Conservation (phyloP, 148 eudicot species). For the Gaultheria prostrata region DNA sequence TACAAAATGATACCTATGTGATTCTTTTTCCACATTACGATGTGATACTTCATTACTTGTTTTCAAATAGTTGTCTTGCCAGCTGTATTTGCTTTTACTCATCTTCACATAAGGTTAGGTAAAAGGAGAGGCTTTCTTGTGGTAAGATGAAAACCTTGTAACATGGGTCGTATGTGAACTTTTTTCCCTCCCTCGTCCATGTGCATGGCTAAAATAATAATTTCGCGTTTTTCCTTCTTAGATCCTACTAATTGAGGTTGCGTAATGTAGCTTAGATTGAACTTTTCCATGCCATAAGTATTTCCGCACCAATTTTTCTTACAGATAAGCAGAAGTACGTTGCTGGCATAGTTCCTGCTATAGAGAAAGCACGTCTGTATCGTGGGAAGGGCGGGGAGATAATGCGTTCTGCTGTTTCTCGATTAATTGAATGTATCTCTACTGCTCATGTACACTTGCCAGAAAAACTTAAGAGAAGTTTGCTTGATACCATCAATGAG, state of each 20-base stretch:
- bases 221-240: not conserved
- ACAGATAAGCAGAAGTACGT: conserved; percentile 79
- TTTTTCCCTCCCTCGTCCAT: not conserved
- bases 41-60: not conserved
- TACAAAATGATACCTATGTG: not conserved
- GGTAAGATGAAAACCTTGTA: not conserved
- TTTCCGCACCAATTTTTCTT: conserved; percentile 8
- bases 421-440: conserved; percentile 77
- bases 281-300: not conserved
- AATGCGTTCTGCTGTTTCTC: conserved; percentile 96
- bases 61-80: not conserved
- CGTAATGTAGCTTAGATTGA: conserved; percentile 2
- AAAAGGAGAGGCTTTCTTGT: not conserved
- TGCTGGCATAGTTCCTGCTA: conserved; percentile 86
- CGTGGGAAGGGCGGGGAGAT: conserved; percentile 99
- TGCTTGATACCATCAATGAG: conserved; percentile 80
- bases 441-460: conserved; percentile 46
- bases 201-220: not conserved
- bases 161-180: not conserved
- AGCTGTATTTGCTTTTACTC: not conserved
- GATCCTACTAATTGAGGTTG: not conserved
- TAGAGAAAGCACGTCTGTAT: conserved; percentile 94
- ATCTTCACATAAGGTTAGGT: not conserved
- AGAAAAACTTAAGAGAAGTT: conserved; percentile 64
- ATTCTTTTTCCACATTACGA: not conserved